Evolutionary conservation across 345 rosid genomes (phyloP), one percentile per base, ranked within the genome.

Genomic region (Aethionema arabicum): DNA sequence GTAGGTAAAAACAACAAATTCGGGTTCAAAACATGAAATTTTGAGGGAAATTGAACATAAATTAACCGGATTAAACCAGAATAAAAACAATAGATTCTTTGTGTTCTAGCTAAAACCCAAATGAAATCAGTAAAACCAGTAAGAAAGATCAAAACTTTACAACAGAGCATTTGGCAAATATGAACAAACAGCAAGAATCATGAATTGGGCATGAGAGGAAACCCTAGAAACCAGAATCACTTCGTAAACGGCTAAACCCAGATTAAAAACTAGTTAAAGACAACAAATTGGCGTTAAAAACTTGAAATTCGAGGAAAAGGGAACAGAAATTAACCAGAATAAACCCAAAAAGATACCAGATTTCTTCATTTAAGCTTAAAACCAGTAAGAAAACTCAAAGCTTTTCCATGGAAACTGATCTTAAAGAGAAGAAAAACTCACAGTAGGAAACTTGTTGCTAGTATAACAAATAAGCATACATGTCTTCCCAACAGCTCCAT

Each of bases 401-500:
- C 63, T 68, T 40, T 9, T 43, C 30, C 61, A 59, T 15, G 21
- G 38, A 45, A 48, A 40, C 2, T 8, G 5, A 63, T 6, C 4
- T 52, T 3, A 11, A 11, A 9, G 16, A 40, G 27, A 21, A 21
- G 27, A 21, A 21, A 52, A 63, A 70, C 83, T 80, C 56, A 93
- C 99, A 65, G 97, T 90, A 2, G 99, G 99, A 78, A 93, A 93
- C 87, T 85, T 87, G 88, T 93, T 93, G 79, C 97, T 87, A 53
- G 99, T 93, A 75, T 87, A 93, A 69, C 97, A 90, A 74, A 93
- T 90, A 63, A 93, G 99, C 99, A 90, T 93, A 78, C 97, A 93
- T n/a, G 99, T 93, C 78, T 93, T 93, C 40, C 99, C 99, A 21
- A 93, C 99, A 77, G 97, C 99, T 71, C 99, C 99, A 74, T 93